These are phyloP conservation scores for Albizia julibrissin DNA, from an alignment of 306 rosid genomes.

Conservation along the genomic window DNA sequence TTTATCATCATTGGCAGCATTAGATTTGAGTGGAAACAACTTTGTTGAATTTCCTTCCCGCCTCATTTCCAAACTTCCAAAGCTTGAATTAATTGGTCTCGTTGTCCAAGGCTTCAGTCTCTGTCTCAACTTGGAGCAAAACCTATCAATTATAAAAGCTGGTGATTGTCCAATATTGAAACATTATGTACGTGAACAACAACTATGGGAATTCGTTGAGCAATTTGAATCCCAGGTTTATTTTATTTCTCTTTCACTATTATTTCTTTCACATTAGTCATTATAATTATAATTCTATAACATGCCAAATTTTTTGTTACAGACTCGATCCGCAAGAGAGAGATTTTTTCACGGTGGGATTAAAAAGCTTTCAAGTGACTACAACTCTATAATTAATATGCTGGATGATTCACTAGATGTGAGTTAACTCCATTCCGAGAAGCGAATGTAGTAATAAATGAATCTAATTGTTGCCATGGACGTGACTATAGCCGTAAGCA, in stretches of 20 bases:
- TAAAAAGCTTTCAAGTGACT: not conserved
- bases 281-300: not conserved
- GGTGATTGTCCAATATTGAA: not conserved
- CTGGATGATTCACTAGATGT: not conserved
- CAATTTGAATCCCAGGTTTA: not conserved
- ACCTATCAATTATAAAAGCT: not conserved
- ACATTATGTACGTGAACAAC: not conserved
- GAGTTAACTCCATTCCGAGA: no score
- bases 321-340: not conserved
- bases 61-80: not conserved
- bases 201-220: not conserved
- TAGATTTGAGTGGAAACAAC: not conserved
- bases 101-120: not conserved
- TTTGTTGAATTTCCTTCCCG: not conserved
- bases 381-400: no score
- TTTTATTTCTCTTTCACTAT: not conserved
- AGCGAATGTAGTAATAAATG: no score
- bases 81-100: not conserved
- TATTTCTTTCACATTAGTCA: not conserved
- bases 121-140: not conserved
- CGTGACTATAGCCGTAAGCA: no score
- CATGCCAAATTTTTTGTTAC: not conserved
- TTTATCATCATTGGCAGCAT: not conserved
- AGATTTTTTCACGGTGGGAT: no score
- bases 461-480: no score